Base-by-base conservation (phyloP, 2,329 filamentous ascomycete species). In the Colletotrichum liriopes region DNA sequence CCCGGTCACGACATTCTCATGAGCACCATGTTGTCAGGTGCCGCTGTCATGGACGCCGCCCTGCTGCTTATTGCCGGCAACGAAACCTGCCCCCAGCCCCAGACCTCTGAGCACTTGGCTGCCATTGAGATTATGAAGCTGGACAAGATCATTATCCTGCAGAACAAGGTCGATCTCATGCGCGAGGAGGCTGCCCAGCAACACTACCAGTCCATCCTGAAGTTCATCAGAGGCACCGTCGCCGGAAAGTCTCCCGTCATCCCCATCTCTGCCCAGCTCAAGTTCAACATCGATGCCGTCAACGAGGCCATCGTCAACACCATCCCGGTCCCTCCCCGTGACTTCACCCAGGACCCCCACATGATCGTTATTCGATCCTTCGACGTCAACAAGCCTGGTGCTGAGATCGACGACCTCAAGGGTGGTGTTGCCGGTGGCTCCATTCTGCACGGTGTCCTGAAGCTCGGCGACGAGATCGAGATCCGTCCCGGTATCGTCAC, bases 41-140 rank as follows among this genome's bases (percentile, higher is more conserved):
- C 96, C 78, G 96, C 96, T 75, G 96, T 99, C 90, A 99, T 99
- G 96, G 96, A 99, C 85, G 96, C 96, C 76, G 96, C 96, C 23
- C 90, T 99, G 73, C 91, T 99, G 67, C 89, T 99, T 66, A 98
- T 99, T 82, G 96, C 96, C 74, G 96, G 96, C 82, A 99, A 99
- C 87, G 96, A 99, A 92, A 92, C 94, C 64, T 98, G 96, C 87
- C 96, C 96, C 43, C 96, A 99, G 85, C 96, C 96, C 62, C 96
- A 99, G 86, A 99, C 96, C 23, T 98, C 96, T 32, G 96, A 99
- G 87, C 96, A 99, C 89, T 89, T 99, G 87, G 96, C 96, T 76
- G 96, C 96, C 76, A 98, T 99, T 81, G 96, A 99, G 85, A 99
- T 99, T 82, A 99, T 99, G 96, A 99, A 99, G 89, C 91, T 99